Evolutionary conservation across 1,139 yeast genomes (phyloP).

Genomic region (Diutina rugosa): DNA sequence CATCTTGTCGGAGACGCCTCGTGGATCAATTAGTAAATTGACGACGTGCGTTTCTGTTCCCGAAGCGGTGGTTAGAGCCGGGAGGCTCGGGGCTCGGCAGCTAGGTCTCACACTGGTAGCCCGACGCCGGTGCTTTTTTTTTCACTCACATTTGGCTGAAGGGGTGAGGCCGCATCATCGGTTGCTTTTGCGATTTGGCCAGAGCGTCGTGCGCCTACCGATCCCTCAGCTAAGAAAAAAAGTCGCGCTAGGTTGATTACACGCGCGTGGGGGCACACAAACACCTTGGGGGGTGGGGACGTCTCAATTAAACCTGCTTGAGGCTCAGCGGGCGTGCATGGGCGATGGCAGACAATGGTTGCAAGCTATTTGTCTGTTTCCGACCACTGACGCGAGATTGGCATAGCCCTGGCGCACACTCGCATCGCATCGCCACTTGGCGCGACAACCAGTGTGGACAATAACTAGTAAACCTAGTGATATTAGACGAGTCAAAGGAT

Average conservation of each 20-base stretch:
- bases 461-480: no score
- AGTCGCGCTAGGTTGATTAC: neutral
- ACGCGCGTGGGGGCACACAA: neutral
- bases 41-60: neutral
- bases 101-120: neutral
- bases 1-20: no score
- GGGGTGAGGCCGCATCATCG: neutral
- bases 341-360: neutral
- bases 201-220: neutral
- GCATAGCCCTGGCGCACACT: neutral
- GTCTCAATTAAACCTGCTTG: neutral
- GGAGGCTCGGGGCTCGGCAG: neutral
- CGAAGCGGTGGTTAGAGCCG: neutral
- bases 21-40: no score
- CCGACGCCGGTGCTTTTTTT: neutral
- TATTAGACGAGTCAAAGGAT: no score
- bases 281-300: neutral
- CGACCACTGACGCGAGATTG: neutral
- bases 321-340: neutral
- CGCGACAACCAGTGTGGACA: no score
- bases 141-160: neutral
- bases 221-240: neutral
- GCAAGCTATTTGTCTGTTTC: neutral
- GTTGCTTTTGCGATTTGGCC: neutral
- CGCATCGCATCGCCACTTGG: no score